Evolutionary conservation across 2,329 filamentous ascomycete genomes (phyloP), one percentile per base, ranked within the genome.

Genomic region (Colletotrichum liriopes): DNA sequence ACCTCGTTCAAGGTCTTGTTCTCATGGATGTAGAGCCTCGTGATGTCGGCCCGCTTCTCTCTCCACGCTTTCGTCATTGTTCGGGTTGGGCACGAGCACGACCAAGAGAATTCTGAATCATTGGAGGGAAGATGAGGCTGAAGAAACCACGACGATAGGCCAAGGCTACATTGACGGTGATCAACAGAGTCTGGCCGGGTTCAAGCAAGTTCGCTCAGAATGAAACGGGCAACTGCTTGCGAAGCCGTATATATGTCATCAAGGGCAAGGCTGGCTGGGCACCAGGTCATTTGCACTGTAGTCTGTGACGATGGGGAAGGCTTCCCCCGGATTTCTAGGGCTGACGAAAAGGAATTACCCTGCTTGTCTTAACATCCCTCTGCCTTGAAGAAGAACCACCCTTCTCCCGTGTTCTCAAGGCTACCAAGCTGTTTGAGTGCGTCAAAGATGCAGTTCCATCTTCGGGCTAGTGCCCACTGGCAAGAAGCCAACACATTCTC

Each of bases 1-100:
- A 86, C 84, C 26, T 84, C 81, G 8, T 82, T 77, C 41, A 87
- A 80, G 7, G 83, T 85, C 64, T 75, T 78, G 45, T 79, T 79
- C 23, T 84, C 78, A 5, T 78, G 74, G 62, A 82, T 83, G 77
- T 87, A 87, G 37, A 86, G 75, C 32, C 73, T 74, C 47, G 80
- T 77, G 70, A 87, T 86, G 37, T 72, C 74, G 1, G 74, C 65
- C 39, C 77, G 79, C 77, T 83, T 75, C 26, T 80, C 77, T 8
- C 80, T 77, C 85, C 85, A 87, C 18, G 79, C 75, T 73, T 86
- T 86, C 29, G 83, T 84, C 85, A 87, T 86, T 61, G 73, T 82
- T 73, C 52, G 71, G 71, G 52, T 71, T 56, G 51, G 51, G 20
- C 11, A 54, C 62, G 11, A 60, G 61, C 49, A 29, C 52, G 43